Evolutionary conservation across 2,329 filamentous ascomycete species (phyloP).

Genomic region (Penicillium rolfsii): DNA sequence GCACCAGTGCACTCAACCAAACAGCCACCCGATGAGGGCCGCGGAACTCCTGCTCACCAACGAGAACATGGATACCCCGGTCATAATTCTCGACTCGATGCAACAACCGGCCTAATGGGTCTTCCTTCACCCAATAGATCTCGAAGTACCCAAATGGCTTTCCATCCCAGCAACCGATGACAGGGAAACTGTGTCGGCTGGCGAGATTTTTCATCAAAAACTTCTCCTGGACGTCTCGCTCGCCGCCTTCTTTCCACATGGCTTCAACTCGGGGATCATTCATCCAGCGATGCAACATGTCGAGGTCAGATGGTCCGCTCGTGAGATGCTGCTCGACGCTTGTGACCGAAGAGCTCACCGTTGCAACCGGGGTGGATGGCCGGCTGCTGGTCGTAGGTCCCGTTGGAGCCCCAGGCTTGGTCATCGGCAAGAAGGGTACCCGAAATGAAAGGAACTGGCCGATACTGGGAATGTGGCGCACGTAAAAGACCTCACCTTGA

Average conservation of each 20-base stretch:
- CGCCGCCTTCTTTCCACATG: conserved; percentile 78
- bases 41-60: conserved; percentile 90
- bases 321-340: conserved; percentile 46
- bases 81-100: conserved; percentile 76
- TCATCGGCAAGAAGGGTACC: conserved; percentile 66
- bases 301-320: conserved; percentile 58
- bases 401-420: conserved; percentile 38
- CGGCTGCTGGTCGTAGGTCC: conserved; percentile 52
- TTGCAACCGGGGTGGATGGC: conserved; percentile 31
- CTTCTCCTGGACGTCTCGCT: conserved; percentile 59
- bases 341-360: conserved; percentile 40
- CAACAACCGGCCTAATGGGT: conserved; percentile 71
- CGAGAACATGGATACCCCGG: conserved; percentile 81
- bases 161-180: conserved; percentile 90
- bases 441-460: conserved; percentile 87
- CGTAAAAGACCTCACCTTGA: conserved; percentile 90
- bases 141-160: conserved; percentile 97
- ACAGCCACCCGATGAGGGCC: conserved; percentile 73
- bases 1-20: conserved; percentile 86
- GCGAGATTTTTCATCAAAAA: conserved; percentile 71
- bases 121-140: conserved; percentile 97
- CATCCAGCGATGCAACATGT: conserved; percentile 85
- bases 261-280: conserved; percentile 77
- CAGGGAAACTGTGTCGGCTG: conserved; percentile 79
- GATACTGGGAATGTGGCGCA: conserved; percentile 78